Evolutionary conservation across 495 filamentous ascomycete genomes (phyloP), one percentile per base, ranked within the genome.

Genomic region (Oleoguttula mirabilis): DNA sequence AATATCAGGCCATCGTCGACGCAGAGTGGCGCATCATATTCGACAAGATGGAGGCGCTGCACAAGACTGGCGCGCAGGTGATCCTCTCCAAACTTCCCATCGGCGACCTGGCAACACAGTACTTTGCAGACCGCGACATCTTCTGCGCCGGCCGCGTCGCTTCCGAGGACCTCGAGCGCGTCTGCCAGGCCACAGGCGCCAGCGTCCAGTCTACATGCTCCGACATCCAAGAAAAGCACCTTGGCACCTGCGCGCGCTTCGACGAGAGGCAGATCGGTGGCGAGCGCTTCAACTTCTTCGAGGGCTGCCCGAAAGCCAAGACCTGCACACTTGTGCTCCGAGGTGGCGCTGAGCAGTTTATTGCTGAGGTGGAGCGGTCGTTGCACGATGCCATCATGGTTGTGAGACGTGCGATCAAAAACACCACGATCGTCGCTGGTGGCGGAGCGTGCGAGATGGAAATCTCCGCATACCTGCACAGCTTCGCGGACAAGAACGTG

Each of bases 331-430:
- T 98, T 4, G 78, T 96, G 16, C 78, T 98, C 46, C 82, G 90
- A 59, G 90, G 90, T 54, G 90, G 90, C 38, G 90, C 90, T 21
- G 90, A 96, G 69, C 90, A 98, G 61, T 96, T 98, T 69, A 96
- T 98, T 55, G 90, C 90, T 31, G 90, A 98, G 61, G 88, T 95
- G 0, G 90, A 98, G 70, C 80, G 90, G 30, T 92, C 84, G 59
- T 71, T 98, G 43, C 90, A 98, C 65, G 90, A 98, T 59, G 90
- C 88, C 31, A 94, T 98, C 67, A 98, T 98, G 90, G 90, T 98
- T 50, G 90, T 98, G 50, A 95, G 94, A 72, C 86, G 92, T 35
- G 84, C 88, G 21, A 82, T 95, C 59, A 82, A 82, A 67, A 88
- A 96, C 66, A 78, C 80, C 48, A 82, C 74, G 52, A 94, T 98